Base-by-base conservation (phyloP, 768 basidiomycete species). In the Macrolepiota albuminosa region DNA sequence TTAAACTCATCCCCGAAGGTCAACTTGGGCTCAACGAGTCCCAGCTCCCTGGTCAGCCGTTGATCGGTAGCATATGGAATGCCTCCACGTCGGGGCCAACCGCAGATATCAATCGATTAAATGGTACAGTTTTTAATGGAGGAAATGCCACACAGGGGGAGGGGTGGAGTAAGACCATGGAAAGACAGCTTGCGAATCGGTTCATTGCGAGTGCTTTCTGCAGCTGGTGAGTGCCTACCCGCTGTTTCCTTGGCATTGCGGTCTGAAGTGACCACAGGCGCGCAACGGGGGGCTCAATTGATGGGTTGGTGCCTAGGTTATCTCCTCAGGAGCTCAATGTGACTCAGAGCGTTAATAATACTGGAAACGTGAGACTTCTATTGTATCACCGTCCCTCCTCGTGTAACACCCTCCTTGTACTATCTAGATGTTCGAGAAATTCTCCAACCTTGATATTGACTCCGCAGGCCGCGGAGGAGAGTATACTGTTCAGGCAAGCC, bases 241-340 rank as follows among this genome's bases (percentile, higher is more conserved):
- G 11, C 6, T 24, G 4, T 42, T 53, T 26, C n/a, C 29, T 31
- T 8, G 11, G 10, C 7, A 14, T 13, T 14, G 6, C 47, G 13
- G 45, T n/a, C 18, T 21, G 3, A 47, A 24, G 39, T 36, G 5
- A 21, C n/a, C 42, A 24, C 55, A 91, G 90, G 91, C 83, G 86
- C 64, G 86, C 91, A 13, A 97, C 94, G 0, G 95, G 95, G 37
- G 95, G 95, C 6, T 86, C 86, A 4, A 89, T 98, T 47, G 79
- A 84, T 0, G 81, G 80, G 16, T 21, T 93, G 42, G 73, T 95
- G 4, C 81, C 88, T 24, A 83, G 84, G 59, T 78, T 96, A 26
- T 83, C 93, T 0, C 79, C 85, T 63, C 72, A 78, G 16, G 84
- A 89, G 70, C 78, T 94, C 58, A 88, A 89, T 64, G 76, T 88